Evolutionary conservation across 768 basidiomycete species (phyloP).

Genomic region (Mycena maculata): DNA sequence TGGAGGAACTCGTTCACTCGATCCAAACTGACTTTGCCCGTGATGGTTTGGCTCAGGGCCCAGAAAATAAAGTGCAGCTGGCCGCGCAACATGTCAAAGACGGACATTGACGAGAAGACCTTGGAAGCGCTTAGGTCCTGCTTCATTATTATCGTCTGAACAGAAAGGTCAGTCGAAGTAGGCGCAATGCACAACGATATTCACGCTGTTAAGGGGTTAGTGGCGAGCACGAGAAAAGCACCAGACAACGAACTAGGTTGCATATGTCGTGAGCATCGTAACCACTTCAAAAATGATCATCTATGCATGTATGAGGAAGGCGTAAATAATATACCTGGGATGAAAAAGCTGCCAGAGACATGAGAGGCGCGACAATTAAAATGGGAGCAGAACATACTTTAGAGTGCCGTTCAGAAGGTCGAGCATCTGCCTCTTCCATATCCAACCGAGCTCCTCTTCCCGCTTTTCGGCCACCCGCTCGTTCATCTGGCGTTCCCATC

Average conservation of each 20-base stretch:
- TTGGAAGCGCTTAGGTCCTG: slow-evolving; percentile 53
- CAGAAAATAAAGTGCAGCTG: slow-evolving; percentile 34
- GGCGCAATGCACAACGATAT: not conserved
- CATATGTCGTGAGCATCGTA: slow-evolving; percentile 75
- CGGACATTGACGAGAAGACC: slow-evolving; percentile 65
- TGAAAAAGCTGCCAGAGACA: slow-evolving; percentile 57
- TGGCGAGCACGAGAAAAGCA: not conserved
- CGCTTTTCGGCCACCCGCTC: slow-evolving; percentile 66
- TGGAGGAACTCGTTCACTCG: slow-evolving; percentile 59
- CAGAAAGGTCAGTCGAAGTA: not conserved
- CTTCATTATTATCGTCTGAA: slow-evolving; percentile 54
- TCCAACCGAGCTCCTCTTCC: slow-evolving; percentile 67
- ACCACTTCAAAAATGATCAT: too few relatives aligned
- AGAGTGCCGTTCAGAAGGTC: slow-evolving; percentile 58
- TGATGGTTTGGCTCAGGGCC: slow-evolving; percentile 32
- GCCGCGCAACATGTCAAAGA: slow-evolving; percentile 71
- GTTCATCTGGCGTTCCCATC: slow-evolving; percentile 71
- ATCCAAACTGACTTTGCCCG: slow-evolving; percentile 74
- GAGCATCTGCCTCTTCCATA: slow-evolving; percentile 61
- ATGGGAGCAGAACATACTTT: slow-evolving; percentile 49
- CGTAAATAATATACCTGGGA: too few relatives aligned
- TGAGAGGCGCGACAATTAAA: slow-evolving; percentile 3
- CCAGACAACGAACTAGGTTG: slow-evolving; percentile 27
- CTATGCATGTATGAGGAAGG: too few relatives aligned
- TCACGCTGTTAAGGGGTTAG: slow-evolving; percentile 17